Evolutionary conservation across 1,284 basidiomycete genomes (phyloP).

Genomic region (Ustilago trichophora): DNA sequence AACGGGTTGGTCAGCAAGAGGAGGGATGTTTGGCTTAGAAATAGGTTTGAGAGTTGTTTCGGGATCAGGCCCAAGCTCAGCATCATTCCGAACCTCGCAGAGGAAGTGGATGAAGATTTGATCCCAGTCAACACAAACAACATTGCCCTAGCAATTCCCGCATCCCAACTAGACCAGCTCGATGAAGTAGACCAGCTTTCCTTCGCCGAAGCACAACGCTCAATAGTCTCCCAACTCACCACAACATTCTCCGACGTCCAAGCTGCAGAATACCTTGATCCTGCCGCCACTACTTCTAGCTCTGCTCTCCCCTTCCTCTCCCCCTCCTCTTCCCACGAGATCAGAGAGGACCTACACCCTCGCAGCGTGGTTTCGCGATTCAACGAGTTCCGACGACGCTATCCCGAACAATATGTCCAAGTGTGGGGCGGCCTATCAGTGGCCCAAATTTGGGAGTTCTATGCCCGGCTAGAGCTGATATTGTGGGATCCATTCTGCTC

Average conservation of each 20-base stretch:
- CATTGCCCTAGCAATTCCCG: not conserved
- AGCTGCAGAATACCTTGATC: conserved; percentile 56
- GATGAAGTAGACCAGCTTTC: conserved; percentile 30
- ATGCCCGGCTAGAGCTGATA: conserved; percentile 49
- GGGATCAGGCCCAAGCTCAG: conserved; percentile 19
- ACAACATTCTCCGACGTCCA: conserved; percentile 50
- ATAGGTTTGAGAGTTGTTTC: conserved; percentile 28
- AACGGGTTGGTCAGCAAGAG: conserved; percentile 21
- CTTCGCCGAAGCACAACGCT: conserved; percentile 23
- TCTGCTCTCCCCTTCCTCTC: not conserved
- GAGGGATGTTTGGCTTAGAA: conserved; percentile 37
- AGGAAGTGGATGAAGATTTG: not conserved
- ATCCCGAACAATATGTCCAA: conserved; percentile 53
- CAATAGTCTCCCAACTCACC: conserved; percentile 6
- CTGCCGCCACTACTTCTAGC: conserved; percentile 5
- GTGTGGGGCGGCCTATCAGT: conserved; percentile 62
- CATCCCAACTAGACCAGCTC: conserved; percentile 3
- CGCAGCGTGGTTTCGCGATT: conserved; percentile 54
- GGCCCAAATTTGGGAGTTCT: conserved; percentile 60
- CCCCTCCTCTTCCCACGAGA: not conserved
- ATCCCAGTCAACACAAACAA: not conserved
- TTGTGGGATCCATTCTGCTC: conserved; percentile 39
- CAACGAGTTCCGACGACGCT: conserved; percentile 46
- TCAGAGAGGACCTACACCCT: conserved; percentile 30
- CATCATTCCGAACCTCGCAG: conserved; percentile 24